These are phyloP conservation scores for Friedmanniomyces endolithicus DNA, from an alignment of 495 filamentous ascomycete genomes.

Conservation along the genomic window DNA sequence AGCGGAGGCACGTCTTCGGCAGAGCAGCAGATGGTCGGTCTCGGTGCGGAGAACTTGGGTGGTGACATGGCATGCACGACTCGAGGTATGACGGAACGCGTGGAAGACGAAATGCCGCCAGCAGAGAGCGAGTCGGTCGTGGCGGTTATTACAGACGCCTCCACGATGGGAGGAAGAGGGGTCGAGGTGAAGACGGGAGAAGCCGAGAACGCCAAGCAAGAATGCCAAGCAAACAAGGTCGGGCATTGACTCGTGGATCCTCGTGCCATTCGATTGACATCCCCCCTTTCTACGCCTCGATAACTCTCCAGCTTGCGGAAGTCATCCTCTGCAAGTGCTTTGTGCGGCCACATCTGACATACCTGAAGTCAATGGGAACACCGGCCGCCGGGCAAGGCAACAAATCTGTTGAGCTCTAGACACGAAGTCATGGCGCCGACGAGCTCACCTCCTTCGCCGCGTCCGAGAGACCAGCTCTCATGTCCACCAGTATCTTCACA, in stretches of 20 bases:
- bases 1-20: too few relatives aligned
- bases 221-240: background rate
- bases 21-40: background rate
- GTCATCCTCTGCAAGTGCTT: too few relatives aligned
- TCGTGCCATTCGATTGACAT: too few relatives aligned
- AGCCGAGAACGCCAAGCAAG: background rate
- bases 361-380: background rate
- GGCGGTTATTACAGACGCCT: background rate
- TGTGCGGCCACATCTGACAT: too few relatives aligned
- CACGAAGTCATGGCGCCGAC: background rate
- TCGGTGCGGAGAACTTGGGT: background rate
- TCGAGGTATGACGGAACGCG: background rate
- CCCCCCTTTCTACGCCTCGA: too few relatives aligned
- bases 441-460: background rate
- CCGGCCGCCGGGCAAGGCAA: background rate
- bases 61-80: background rate
- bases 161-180: too few relatives aligned
- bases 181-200: too few relatives aligned
- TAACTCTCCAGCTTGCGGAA: too few relatives aligned
- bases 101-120: background rate
- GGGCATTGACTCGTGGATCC: background rate
- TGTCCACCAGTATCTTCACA: constrained; percentile 31
- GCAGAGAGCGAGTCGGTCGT: background rate
- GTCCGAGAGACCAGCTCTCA: constrained; percentile 5
- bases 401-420: background rate